Evolutionary conservation across 2,329 filamentous ascomycete genomes (phyloP).

Genomic region (Leptosphaerulina australis): DNA sequence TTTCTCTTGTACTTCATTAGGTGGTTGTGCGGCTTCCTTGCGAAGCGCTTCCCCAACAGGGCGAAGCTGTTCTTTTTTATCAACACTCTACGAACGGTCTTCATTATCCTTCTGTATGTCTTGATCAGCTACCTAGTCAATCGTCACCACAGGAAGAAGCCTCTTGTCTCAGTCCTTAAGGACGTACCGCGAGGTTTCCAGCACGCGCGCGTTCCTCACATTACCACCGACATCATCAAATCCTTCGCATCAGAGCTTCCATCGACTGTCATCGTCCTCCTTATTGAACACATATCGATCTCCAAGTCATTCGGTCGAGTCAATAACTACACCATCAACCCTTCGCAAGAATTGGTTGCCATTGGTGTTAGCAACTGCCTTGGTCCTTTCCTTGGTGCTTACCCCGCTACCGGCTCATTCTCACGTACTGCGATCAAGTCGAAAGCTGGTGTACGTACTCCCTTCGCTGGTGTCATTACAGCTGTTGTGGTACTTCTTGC

Average conservation of each 20-base stretch:
- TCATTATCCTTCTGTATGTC: conserved; percentile 90
- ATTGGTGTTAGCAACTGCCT: conserved; percentile 89
- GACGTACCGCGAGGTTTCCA: conserved; percentile 68
- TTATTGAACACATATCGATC: conserved; percentile 97
- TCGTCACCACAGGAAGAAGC: conserved; percentile 59
- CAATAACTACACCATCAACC: conserved; percentile 95
- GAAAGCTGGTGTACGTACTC: conserved; percentile 92
- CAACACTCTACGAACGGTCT: conserved; percentile 87
- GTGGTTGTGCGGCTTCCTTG: conserved; percentile 65
- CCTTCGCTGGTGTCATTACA: conserved; percentile 87
- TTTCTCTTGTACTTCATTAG: conserved; percentile 75
- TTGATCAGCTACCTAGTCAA: conserved; percentile 89
- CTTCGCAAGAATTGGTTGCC: conserved; percentile 93
- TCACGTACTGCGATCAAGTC: conserved; percentile 96
- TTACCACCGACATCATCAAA: conserved; percentile 70
- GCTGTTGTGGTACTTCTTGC: conserved; percentile 84
- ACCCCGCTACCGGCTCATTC: conserved; percentile 93
- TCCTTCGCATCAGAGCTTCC: conserved; percentile 76
- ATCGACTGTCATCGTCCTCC: conserved; percentile 86
- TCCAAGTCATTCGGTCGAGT: conserved; percentile 95
- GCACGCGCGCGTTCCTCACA: conserved; percentile 72
- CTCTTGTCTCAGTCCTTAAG: conserved; percentile 69
- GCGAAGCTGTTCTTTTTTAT: conserved; percentile 84
- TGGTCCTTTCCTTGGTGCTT: conserved; percentile 87
- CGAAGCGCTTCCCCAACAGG: conserved; percentile 70